Conservation (phyloP, 345 rosid species). For the Raphanus raphanistrum region DNA sequence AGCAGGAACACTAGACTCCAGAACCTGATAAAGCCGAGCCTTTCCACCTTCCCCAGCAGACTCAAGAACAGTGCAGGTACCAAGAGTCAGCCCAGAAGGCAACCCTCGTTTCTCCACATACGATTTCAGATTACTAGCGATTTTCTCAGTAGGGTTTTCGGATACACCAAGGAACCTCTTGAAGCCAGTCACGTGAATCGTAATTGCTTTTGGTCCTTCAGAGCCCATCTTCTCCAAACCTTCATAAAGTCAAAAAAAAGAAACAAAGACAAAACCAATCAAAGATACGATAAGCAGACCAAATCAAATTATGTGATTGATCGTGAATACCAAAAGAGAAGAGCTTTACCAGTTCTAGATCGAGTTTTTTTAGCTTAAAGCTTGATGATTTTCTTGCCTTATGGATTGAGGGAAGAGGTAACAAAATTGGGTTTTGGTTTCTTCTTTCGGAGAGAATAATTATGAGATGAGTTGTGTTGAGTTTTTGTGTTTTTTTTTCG, state of each 20-base stretch:
- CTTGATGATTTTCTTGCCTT: not conserved
- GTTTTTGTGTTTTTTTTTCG: not conserved
- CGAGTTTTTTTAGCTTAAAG: too few species aligned
- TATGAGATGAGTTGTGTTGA: not conserved
- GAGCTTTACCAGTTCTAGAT: slow-evolving; percentile 16
- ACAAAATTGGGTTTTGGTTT: slow-evolving; percentile 38
- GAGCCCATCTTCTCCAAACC: slow-evolving; percentile 67
- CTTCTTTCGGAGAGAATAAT: slow-evolving; percentile 8
- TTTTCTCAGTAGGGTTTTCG: slow-evolving; percentile 74
- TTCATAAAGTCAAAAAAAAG: not conserved
- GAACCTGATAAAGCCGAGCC: slow-evolving; percentile 52
- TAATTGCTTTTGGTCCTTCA: slow-evolving; percentile 64
- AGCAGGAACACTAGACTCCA: slow-evolving; percentile 60
- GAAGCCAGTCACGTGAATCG: slow-evolving; percentile 73
- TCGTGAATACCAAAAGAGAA: not conserved
- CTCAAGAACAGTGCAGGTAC: slow-evolving; percentile 72
- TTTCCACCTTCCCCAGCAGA: slow-evolving; percentile 75
- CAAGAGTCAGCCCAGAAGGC: slow-evolving; percentile 63
- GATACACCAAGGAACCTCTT: slow-evolving; percentile 76
- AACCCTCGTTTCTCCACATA: slow-evolving; percentile 55
- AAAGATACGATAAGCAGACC: not conserved
- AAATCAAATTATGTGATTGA: slow-evolving; percentile 7
- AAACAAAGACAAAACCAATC: not conserved
- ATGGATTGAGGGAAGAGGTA: slow-evolving; percentile 17
- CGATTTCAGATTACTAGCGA: slow-evolving; percentile 56